phyloP scores from a whole-genome alignment of 371 early-diverging fungal genomes.

The Zancudomyces culisetae region DNA sequence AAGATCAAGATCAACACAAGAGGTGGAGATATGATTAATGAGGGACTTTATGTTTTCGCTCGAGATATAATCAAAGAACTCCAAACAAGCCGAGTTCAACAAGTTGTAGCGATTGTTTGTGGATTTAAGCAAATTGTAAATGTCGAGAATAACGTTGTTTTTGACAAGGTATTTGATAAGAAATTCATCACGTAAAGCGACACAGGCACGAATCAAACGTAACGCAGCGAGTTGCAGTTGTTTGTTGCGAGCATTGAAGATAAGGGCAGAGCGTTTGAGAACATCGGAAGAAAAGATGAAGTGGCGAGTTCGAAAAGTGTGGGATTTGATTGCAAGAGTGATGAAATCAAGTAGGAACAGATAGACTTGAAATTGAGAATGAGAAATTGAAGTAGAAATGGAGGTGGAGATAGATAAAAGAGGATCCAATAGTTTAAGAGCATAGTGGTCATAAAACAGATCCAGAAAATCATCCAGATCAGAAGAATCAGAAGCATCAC shows the following conservation, averaged over 20 bases:
- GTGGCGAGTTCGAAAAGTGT: constrained; percentile 57
- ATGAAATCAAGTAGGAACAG: constrained; percentile 53
- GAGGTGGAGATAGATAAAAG: too few relatives aligned
- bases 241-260: constrained; percentile 43
- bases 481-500: too few relatives aligned
- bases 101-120: constrained; percentile 54
- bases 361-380: constrained; percentile 25
- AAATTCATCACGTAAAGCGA: constrained; percentile 57
- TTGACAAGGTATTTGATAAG: constrained; percentile 46
- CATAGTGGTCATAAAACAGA: constrained; percentile 48
- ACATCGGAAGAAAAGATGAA: constrained; percentile 42
- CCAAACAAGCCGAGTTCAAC: constrained; percentile 70
- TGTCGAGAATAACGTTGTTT: constrained; percentile 43
- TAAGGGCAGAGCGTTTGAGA: constrained; percentile 32
- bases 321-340: constrained; percentile 41
- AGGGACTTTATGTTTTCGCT: constrained; percentile 48
- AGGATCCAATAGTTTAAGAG: constrained; percentile 33
- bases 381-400: too few relatives aligned
- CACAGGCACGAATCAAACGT: constrained; percentile 51
- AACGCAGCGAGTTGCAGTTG: constrained; percentile 62
- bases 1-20: constrained; percentile 24
- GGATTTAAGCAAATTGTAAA: constrained; percentile 38
- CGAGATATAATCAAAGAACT: constrained; percentile 56
- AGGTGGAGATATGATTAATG: constrained; percentile 45
- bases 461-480: constrained; percentile 50